Base-by-base conservation (phyloP, 306 rosid species). In the Vigna hirtella region DNA sequence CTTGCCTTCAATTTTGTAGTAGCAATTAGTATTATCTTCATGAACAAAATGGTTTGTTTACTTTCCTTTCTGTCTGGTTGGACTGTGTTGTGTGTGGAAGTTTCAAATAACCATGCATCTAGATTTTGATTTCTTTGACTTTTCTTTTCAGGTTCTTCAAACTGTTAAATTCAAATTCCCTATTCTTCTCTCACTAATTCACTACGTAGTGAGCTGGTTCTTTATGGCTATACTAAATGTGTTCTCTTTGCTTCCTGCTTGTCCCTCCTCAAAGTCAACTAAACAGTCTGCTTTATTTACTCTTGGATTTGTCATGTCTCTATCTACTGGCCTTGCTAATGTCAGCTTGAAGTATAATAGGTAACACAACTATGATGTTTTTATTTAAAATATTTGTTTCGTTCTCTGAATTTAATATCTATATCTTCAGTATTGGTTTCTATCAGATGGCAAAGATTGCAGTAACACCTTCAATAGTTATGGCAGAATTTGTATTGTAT, bases 371-470 rank as follows among this genome's bases (percentile, higher is more conserved):
- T 63, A 8, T 61, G 49, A 38, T 67, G 40, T 83, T 69, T 17
- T 77, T 79, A 20, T 62, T 17, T 50, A 6, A 58, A 48, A 4
- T 75, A 15, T 55, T 43, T 71, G 43, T 74, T 63, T 36, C n/a
- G 43, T 48, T 77, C 56, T 22, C 86, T 62, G 61, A 83, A 14
- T 67, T 85, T 83, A 65, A 73, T 79, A 17, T 73, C 84, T 70
- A 6, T 79, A 49, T 85, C 80, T 86, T 63, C 97, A 91, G 98
- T 84, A 88, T 93, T 82, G 97, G 98, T 38, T 91, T 93, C 74
- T 93, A 91, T 87, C 97, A 93, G 91, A 93, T 93, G 97, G 89
- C 98, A 72, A 93, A 93, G 86, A 93, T 93, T 58, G 93, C 95
- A 4, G 93, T 93, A 63, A 89, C 97, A 2, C 95, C 93, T 3